Conservation (phyloP, 176 grass and related monocot species). For the Cenchrus purpureus region DNA sequence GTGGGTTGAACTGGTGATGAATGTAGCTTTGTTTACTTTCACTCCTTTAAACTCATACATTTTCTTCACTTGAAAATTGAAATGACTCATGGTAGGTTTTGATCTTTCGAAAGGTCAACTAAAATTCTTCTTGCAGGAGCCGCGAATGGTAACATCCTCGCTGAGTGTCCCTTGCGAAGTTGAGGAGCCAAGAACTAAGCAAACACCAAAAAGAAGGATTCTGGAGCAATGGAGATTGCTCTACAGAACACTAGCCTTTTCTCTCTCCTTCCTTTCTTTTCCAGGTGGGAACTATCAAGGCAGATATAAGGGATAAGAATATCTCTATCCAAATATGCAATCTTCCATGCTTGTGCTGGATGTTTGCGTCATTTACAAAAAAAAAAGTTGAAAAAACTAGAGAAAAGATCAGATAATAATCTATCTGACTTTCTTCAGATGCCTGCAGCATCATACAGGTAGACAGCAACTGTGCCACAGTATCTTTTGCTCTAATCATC, state of each 20-base stretch:
- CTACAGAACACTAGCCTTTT: slow-evolving; percentile 46
- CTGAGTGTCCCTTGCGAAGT: slow-evolving; percentile 37
- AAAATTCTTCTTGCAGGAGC: slow-evolving; percentile 27
- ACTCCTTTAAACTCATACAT: neutral
- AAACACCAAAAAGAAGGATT: slow-evolving; percentile 43
- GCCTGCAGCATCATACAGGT: slow-evolving; percentile 44
- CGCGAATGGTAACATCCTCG: neutral
- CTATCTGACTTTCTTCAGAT: slow-evolving; percentile 49
- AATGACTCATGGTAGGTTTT: neutral
- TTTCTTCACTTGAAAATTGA: neutral
- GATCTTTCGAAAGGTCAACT: slow-evolving; percentile 20
- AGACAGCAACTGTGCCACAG: slow-evolving; percentile 33
- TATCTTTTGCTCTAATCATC: slow-evolving; percentile 40
- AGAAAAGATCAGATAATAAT: slow-evolving; percentile 45
- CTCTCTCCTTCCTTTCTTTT: slow-evolving; percentile 21
- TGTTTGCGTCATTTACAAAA: slow-evolving; percentile 46
- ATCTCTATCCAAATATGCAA: slow-evolving; percentile 48
- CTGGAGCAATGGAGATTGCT: slow-evolving; percentile 49
- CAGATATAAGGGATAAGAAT: slow-evolving; percentile 42
- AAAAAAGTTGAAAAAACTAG: neutral
- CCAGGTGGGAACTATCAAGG: slow-evolving; percentile 46
- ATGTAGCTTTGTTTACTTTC: neutral
- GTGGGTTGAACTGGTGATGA: neutral
- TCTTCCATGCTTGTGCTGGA: neutral
- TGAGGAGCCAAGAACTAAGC: slow-evolving; percentile 38